These are phyloP conservation scores for Fusarium cicatricum DNA, from an alignment of 2,329 filamentous ascomycete species.

Conservation along the genomic window DNA sequence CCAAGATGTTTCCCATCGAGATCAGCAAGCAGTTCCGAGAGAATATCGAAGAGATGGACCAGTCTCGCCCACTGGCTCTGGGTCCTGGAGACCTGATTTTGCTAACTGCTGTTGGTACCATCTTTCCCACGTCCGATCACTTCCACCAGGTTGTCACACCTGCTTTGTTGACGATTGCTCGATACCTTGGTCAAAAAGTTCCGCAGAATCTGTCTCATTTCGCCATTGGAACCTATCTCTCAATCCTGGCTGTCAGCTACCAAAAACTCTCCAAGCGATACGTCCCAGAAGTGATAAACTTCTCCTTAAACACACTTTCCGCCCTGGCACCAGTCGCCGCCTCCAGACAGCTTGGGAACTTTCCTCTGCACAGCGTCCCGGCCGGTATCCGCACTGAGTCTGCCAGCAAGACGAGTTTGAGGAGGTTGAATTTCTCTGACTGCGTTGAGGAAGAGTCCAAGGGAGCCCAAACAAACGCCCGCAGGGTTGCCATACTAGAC, in stretches of 20 bases:
- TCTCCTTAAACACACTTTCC: constrained; percentile 76
- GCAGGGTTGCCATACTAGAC: constrained; percentile 67
- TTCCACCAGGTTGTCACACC: constrained; percentile 96
- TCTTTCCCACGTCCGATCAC: constrained; percentile 96
- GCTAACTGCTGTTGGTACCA: constrained; percentile 82
- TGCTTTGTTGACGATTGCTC: constrained; percentile 82
- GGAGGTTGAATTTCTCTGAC: constrained; percentile 68
- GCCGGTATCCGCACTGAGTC: constrained; percentile 59
- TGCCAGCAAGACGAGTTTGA: constrained; percentile 51
- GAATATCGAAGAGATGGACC: constrained; percentile 68
- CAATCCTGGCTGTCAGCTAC: constrained; percentile 81
- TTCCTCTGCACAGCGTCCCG: constrained; percentile 68
- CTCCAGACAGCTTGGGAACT: constrained; percentile 58
- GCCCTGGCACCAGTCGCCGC: constrained; percentile 67
- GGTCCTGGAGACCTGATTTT: constrained; percentile 78
- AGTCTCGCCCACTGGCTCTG: constrained; percentile 59
- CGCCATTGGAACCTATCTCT: constrained; percentile 79
- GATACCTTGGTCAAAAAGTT: constrained; percentile 82
- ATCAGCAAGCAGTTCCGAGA: constrained; percentile 80
- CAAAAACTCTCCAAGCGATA: constrained; percentile 86
- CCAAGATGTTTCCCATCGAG: constrained; percentile 82
- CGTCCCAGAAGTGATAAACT: constrained; percentile 87
- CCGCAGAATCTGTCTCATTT: constrained; percentile 72
- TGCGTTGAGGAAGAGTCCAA: constrained; percentile 53
- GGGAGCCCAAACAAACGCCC: constrained; percentile 41